Conservation (phyloP, 2,329 filamentous ascomycete species). For the Clarireedia paspali region DNA sequence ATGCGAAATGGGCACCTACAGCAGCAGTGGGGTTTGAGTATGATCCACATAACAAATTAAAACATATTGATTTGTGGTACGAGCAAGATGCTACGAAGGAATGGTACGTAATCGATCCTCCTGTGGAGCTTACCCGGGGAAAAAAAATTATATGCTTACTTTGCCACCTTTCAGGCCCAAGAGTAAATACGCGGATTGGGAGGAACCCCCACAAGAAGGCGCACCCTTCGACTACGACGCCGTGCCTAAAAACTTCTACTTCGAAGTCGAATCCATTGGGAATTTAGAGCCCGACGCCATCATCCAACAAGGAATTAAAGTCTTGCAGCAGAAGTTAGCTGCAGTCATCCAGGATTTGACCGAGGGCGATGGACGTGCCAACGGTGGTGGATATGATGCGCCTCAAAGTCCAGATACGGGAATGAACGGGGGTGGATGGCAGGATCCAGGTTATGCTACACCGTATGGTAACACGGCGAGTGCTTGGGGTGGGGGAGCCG, state of each 20-base stretch:
- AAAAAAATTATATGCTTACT: slow-evolving; percentile 13
- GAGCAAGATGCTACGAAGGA: slow-evolving; percentile 76
- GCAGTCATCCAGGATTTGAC: slow-evolving; percentile 61
- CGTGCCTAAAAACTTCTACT: slow-evolving; percentile 78
- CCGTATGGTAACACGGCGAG: slow-evolving; percentile 57
- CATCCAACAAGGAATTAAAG: slow-evolving; percentile 79
- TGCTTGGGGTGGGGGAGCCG: slow-evolving; percentile 56
- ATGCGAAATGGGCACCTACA: slow-evolving; percentile 95
- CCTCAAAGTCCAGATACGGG: slow-evolving; percentile 53
- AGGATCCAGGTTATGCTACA: slow-evolving; percentile 58
- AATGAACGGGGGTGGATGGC: slow-evolving; percentile 51
- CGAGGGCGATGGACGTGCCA: slow-evolving; percentile 47
- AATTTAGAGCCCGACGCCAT: slow-evolving; percentile 85
- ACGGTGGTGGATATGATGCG: slow-evolving; percentile 42
- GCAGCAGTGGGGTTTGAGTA: slow-evolving; percentile 95
- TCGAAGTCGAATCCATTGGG: slow-evolving; percentile 85
- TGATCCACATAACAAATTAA: slow-evolving; percentile 92
- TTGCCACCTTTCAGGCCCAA: slow-evolving; percentile 53
- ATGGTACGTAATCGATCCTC: slow-evolving; percentile 53
- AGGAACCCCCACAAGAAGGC: slow-evolving; percentile 71
- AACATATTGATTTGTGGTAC: slow-evolving; percentile 91
- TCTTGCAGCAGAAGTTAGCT: slow-evolving; percentile 85
- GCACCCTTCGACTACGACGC: slow-evolving; percentile 90
- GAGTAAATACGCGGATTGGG: slow-evolving; percentile 71
- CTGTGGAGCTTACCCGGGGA: not conserved